Conservation (phyloP, 345 rosid genomes). For the Limnanthes douglasii region DNA sequence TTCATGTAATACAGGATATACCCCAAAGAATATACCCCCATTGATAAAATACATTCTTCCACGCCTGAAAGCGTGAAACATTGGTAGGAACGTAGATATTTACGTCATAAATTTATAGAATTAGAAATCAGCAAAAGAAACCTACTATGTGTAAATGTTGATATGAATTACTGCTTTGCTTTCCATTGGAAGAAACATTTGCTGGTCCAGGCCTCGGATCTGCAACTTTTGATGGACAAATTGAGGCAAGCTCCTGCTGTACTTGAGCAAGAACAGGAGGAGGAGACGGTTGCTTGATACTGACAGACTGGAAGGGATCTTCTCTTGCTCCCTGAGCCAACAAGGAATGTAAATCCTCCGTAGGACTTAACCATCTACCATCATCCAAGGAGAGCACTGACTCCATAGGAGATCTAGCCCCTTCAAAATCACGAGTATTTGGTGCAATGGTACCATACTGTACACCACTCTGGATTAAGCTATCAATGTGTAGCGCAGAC, state of each 20-base stretch:
- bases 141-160: constrained; percentile 86
- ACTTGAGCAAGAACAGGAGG: constrained; percentile 94
- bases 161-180: constrained; percentile 34
- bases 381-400: constrained; percentile 88
- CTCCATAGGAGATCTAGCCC: constrained; percentile 35
- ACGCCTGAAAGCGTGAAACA: no score
- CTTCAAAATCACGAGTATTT: constrained; percentile 29
- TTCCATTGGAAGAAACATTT: constrained; percentile 35
- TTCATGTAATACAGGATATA: no score
- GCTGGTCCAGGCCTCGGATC: constrained; percentile 99
- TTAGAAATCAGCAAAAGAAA: constrained; percentile 4
- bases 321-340: constrained; percentile 39
- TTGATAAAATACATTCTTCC: background rate
- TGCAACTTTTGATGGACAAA: constrained; percentile 88
- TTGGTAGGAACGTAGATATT: background rate
- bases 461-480: constrained; percentile 32
- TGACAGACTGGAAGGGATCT: constrained; percentile 69
- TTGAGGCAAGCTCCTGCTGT: constrained; percentile 41
- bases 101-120: background rate
- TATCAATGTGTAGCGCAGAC: constrained; percentile 17
- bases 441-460: constrained; percentile 19
- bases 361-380: constrained; percentile 59
- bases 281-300: constrained; percentile 75
- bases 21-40: no score
- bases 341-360: constrained; percentile 29